phyloP scores from a whole-genome alignment of 345 rosid genomes.

The Bruguiera parviflora region DNA sequence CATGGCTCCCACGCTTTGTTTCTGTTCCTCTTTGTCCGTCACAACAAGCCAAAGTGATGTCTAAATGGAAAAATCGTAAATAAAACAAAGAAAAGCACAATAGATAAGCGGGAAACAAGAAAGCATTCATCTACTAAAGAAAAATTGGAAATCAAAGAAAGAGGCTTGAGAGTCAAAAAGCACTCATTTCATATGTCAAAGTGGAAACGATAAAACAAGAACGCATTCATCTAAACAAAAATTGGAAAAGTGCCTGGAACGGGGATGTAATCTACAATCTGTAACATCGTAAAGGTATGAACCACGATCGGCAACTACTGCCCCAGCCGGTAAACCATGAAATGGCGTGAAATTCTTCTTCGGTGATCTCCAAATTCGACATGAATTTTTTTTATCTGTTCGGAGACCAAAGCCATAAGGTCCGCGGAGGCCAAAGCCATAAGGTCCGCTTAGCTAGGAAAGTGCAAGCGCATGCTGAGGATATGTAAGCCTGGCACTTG shows the following conservation, averaged over 20 bases:
- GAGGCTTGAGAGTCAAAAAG: background rate
- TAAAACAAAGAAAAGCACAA: background rate
- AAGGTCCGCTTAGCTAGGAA: conserved; percentile 1
- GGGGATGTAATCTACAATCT: conserved; percentile 31
- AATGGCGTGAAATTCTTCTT: conserved; percentile 67
- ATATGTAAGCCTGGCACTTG: background rate
- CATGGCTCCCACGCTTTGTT: conserved; percentile 17
- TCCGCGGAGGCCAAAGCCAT: background rate
- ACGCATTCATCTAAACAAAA: background rate
- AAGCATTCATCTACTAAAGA: too few species aligned
- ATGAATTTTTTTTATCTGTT: conserved; percentile 66
- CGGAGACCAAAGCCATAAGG: background rate
- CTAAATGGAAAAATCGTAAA: background rate
- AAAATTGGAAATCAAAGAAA: conserved; percentile 3
- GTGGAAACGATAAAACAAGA: background rate
- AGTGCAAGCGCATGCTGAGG: background rate
- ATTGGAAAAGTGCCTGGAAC: conserved; percentile 29
- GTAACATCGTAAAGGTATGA: conserved; percentile 47
- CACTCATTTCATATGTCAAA: conserved; percentile 1
- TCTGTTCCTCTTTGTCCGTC: conserved; percentile 33
- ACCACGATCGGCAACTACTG: conserved; percentile 87
- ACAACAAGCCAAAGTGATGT: background rate
- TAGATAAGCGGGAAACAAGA: too few species aligned
- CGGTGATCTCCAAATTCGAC: conserved; percentile 41
- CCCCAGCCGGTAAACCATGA: conserved; percentile 98